Conservation (phyloP, 2,329 filamentous ascomycete genomes). For the Verticillium dahliae region DNA sequence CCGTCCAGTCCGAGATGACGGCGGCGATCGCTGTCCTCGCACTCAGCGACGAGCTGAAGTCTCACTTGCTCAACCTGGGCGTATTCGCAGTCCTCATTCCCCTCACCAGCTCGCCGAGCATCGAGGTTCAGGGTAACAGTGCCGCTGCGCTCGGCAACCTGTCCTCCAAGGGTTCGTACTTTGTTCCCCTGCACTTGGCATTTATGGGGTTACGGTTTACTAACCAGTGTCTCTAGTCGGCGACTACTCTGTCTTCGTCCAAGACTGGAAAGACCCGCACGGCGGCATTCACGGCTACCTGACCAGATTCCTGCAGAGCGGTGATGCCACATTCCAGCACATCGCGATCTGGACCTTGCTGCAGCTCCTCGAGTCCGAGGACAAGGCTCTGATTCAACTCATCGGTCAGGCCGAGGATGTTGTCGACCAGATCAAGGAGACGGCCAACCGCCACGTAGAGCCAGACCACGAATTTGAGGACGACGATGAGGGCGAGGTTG, state of each 20-base stretch:
- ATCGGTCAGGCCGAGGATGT: constrained; percentile 90
- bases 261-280: constrained; percentile 86
- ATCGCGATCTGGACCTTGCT: constrained; percentile 98
- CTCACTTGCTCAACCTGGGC: constrained; percentile 80
- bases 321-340: constrained; percentile 96
- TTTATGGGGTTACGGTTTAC: background rate
- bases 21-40: constrained; percentile 97
- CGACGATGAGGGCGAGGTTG: constrained; percentile 88
- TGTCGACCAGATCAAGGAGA: constrained; percentile 83
- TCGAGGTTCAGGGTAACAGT: constrained; percentile 97
- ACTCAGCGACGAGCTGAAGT: constrained; percentile 90
- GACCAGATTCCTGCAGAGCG: constrained; percentile 84
- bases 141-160: constrained; percentile 92
- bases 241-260: constrained; percentile 92
- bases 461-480: constrained; percentile 81
- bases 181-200: background rate
- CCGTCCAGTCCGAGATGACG: constrained; percentile 98
- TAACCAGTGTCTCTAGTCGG: constrained; percentile 54
- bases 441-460: constrained; percentile 83
- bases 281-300: constrained; percentile 96
- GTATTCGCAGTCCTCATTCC: constrained; percentile 97
- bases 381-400: constrained; percentile 77
- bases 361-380: constrained; percentile 91
- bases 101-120: constrained; percentile 88
- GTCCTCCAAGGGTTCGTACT: constrained; percentile 76